A percentile compares a stretch with the other conserved stretches of the same genome.
Evolutionary conservation across 352 stramenopile species (phyloP).

Genomic region (Peronospora tabacina): DNA sequence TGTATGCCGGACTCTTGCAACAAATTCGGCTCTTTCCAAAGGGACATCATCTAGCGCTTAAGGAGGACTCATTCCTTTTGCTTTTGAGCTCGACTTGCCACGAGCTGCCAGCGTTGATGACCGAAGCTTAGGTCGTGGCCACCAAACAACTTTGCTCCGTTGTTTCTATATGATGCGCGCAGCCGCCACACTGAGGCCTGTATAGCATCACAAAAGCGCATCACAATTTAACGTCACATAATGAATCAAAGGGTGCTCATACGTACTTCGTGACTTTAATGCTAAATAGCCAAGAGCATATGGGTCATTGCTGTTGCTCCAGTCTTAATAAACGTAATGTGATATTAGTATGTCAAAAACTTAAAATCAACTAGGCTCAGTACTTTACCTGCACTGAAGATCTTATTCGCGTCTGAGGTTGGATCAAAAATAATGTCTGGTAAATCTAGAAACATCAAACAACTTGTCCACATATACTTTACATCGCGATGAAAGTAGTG

Average conservation of each 20-base stretch:
- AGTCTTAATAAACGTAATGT: constrained; percentile 30
- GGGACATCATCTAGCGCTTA: constrained; percentile 3
- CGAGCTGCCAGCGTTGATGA: constrained; percentile 6
- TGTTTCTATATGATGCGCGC: constrained; percentile 22
- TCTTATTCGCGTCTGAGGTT: constrained; percentile 51
- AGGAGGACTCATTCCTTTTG: not conserved
- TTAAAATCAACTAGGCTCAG: not conserved
- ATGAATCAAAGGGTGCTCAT: not conserved
- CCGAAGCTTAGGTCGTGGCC: constrained; percentile 17
- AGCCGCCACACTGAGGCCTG: constrained; percentile 14
- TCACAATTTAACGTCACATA: constrained; percentile 8
- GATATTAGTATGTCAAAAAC: not conserved
- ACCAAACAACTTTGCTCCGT: constrained; percentile 18
- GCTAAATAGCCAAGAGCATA: constrained; percentile 44
- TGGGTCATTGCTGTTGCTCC: constrained; percentile 45
- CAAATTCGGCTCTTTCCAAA: not conserved
- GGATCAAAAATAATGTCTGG: constrained; percentile 47
- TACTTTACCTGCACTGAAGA: constrained; percentile 52
- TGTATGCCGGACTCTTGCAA: not conserved
- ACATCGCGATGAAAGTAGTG: not conserved
- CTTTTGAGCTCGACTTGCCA: constrained; percentile 1
- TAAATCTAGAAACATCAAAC: constrained; percentile 29
- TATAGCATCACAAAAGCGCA: constrained; percentile 1
- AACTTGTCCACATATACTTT: not conserved
- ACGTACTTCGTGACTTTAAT: constrained; percentile 38